Percentiles rank a stretch among this genome's conserved stretches.
Evolutionary conservation across 306 rosid genomes (phyloP).

Genomic region (Cicer judaicum): DNA sequence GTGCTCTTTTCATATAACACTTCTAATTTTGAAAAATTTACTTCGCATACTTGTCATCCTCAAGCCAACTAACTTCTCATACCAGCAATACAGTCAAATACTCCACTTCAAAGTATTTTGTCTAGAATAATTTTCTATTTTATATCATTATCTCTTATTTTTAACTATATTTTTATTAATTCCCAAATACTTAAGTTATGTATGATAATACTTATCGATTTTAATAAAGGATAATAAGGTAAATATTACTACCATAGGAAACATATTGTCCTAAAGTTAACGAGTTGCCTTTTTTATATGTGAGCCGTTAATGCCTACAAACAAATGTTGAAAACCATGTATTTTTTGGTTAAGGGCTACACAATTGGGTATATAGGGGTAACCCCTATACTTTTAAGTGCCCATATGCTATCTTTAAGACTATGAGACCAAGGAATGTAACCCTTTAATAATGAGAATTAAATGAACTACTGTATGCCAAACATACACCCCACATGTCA

Average conservation of each 20-base stretch:
- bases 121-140: too few relatives aligned
- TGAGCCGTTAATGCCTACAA: slow-evolving; percentile 37
- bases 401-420: slow-evolving; percentile 48
- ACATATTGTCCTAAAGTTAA: slow-evolving; percentile 32
- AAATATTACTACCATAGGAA: slow-evolving; percentile 19
- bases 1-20: not conserved
- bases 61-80: not conserved
- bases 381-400: slow-evolving; percentile 41
- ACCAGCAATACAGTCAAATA: too few relatives aligned
- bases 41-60: not conserved
- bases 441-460: slow-evolving; percentile 43
- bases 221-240: slow-evolving; percentile 17
- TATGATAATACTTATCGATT: not conserved
- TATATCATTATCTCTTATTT: too few relatives aligned
- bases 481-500: slow-evolving; percentile 62
- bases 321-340: slow-evolving; percentile 37
- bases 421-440: slow-evolving; percentile 46
- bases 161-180: too few relatives aligned
- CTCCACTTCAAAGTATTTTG: too few relatives aligned
- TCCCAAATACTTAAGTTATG: not conserved
- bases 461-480: slow-evolving; percentile 51
- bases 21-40: not conserved
- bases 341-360: slow-evolving; percentile 42
- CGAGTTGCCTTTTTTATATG: slow-evolving; percentile 25
- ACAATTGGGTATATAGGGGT: slow-evolving; percentile 38